Percentiles rank a stretch among this genome's conserved stretches.
phyloP scores from a whole-genome alignment of 305 asterid genomes.

The Fraxinus dipetala region DNA sequence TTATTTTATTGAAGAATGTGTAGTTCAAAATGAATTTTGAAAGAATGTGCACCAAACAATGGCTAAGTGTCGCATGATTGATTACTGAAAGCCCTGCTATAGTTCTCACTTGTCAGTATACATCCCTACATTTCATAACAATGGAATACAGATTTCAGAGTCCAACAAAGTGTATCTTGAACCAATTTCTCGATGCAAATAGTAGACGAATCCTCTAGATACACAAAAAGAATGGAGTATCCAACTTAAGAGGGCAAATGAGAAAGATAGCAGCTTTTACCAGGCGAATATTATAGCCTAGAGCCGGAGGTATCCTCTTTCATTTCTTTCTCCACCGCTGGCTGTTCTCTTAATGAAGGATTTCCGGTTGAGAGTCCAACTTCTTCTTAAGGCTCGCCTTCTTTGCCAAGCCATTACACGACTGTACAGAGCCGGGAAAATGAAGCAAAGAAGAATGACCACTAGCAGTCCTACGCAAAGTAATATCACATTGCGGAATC shows the following conservation, averaged over 20 bases:
- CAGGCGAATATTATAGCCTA: conserved; percentile 15
- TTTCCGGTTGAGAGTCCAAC: conserved; percentile 62
- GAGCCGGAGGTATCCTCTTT: conserved; percentile 58
- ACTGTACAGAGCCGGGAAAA: conserved; percentile 65
- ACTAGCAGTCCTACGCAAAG: conserved; percentile 53
- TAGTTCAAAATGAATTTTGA: no score
- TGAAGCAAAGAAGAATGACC: conserved; percentile 69
- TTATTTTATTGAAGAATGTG: no score
- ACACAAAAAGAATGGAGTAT: background rate
- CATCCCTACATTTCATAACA: background rate
- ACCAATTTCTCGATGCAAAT: background rate
- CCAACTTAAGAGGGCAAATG: background rate
- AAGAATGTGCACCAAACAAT: no score
- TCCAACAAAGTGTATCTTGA: background rate
- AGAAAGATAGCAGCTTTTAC: background rate
- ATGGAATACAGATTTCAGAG: background rate
- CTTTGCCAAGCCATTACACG: conserved; percentile 57
- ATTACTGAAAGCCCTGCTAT: background rate
- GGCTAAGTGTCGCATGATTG: no score
- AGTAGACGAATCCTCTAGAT: background rate
- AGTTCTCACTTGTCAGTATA: background rate
- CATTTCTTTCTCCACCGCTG: conserved; percentile 33
- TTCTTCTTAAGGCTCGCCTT: conserved; percentile 42
- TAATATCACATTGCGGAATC: conserved; percentile 69
- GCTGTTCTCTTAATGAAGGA: conserved; percentile 49